These are phyloP conservation scores for Aristolochia contorta DNA, from an alignment of 164 flowering plant genomes.

Conservation along the genomic window DNA sequence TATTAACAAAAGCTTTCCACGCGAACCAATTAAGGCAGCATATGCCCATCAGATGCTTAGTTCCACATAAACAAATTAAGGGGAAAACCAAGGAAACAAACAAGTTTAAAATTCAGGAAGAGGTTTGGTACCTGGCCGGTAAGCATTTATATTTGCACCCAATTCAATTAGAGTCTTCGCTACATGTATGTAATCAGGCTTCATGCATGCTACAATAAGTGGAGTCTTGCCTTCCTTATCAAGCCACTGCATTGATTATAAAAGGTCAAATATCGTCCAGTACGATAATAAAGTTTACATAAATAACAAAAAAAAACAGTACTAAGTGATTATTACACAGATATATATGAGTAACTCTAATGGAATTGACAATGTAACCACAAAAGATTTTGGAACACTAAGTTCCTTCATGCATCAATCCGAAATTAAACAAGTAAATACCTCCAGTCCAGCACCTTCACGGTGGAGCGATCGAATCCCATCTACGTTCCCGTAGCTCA, in stretches of 20 bases:
- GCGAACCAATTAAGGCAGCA: no score
- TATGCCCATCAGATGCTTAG: no score
- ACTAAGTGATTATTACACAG: background rate
- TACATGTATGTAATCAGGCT: slow-evolving; percentile 40
- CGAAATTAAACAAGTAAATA: slow-evolving; percentile 24
- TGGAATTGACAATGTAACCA: background rate
- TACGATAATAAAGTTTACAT: background rate
- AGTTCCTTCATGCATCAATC: slow-evolving; percentile 20
- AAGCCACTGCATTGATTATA: slow-evolving; percentile 54
- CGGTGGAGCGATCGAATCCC: slow-evolving; percentile 42
- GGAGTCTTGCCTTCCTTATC: slow-evolving; percentile 93
- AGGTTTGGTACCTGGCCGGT: slow-evolving; percentile 54
- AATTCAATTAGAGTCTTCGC: slow-evolving; percentile 71
- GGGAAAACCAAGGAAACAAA: no score
- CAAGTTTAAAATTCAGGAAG: no score
- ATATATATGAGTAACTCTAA: background rate
- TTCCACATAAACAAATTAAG: no score
- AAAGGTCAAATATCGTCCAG: background rate
- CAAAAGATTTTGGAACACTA: no score
- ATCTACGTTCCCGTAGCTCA: slow-evolving; percentile 35
- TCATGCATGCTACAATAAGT: slow-evolving; percentile 65
- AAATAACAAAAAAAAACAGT: background rate
- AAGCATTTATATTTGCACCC: slow-evolving; percentile 86
- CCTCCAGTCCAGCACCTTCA: slow-evolving; percentile 69
- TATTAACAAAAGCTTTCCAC: no score